These are phyloP conservation scores for Cercophora sp. DNA, from an alignment of 495 filamentous ascomycete genomes.

Conservation along the genomic window DNA sequence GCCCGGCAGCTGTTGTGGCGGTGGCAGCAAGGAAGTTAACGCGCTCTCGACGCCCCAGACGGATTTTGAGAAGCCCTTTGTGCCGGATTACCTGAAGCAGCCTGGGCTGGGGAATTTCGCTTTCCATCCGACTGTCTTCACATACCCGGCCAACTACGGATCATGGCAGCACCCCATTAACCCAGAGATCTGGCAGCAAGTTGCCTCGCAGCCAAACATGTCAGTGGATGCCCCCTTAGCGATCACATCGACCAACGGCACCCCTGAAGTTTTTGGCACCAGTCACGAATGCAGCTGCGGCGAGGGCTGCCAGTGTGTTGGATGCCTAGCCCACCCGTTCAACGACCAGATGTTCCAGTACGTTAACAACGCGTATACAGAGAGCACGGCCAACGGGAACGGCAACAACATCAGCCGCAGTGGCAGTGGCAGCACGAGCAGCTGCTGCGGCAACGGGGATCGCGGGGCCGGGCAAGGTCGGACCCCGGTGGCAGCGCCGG, in stretches of 20 bases:
- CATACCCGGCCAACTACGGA: conserved; percentile 39
- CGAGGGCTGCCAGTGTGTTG: conserved; percentile 63
- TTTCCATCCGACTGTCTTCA: conserved; percentile 26
- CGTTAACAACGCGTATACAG: conserved; percentile 32
- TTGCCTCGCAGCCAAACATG: conserved; percentile 20
- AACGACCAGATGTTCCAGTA: conserved; percentile 67
- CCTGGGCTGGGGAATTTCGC: conserved; percentile 14
- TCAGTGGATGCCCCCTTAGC: conserved; percentile 1
- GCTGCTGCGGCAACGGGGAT: conserved; percentile 3
- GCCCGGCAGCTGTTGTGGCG: conserved; percentile 17
- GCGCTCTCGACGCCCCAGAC: conserved; percentile 10
- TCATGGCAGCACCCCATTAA: conserved; percentile 42
- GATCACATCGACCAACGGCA: conserved; percentile 9
- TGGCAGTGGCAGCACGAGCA: neutral
- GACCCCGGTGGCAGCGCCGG: conserved; percentile 2
- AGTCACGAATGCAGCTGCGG: conserved; percentile 61
- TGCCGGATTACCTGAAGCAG: conserved; percentile 15
- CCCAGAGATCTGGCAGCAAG: conserved; percentile 34
- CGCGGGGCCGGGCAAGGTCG: conserved; percentile 5
- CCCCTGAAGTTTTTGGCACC: conserved; percentile 20
- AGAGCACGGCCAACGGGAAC: too few species aligned
- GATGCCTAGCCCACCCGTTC: conserved; percentile 67
- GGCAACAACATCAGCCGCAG: neutral
- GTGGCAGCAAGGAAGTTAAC: conserved; percentile 9
- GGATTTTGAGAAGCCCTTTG: conserved; percentile 17